phyloP scores from a whole-genome alignment of 2,329 filamentous ascomycete genomes.

The Aureobasidium mangrovei region DNA sequence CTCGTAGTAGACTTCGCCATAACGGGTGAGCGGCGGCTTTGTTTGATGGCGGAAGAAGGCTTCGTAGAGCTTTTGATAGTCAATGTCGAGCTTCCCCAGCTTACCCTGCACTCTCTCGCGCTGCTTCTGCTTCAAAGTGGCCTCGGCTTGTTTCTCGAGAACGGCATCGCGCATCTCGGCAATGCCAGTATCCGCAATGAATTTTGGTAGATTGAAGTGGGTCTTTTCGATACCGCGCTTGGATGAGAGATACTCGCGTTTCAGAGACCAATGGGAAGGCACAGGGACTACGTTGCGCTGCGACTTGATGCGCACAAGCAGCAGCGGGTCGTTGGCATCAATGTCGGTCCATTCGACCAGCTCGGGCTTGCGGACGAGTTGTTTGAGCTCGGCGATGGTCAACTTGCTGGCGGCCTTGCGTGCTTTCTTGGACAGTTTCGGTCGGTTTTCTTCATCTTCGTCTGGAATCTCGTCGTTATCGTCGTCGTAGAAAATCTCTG shows the following conservation, averaged over 20 bases:
- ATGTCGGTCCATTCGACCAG: conserved; percentile 97
- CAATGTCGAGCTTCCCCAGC: conserved; percentile 94
- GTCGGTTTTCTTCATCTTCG: conserved; percentile 63
- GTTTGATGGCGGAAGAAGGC: conserved; percentile 98
- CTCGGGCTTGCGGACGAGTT: conserved; percentile 81
- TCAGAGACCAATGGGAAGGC: conserved; percentile 87
- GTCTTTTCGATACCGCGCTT: conserved; percentile 96
- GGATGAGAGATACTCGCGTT: conserved; percentile 92
- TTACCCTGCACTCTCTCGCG: conserved; percentile 89
- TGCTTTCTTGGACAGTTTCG: conserved; percentile 88
- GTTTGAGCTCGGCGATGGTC: conserved; percentile 91
- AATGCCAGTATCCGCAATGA: conserved; percentile 96
- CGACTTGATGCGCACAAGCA: conserved; percentile 90
- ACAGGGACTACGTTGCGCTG: conserved; percentile 94
- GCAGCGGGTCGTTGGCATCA: conserved; percentile 76
- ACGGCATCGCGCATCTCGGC: conserved; percentile 96
- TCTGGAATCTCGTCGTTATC: conserved; percentile 82
- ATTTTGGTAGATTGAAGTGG: conserved; percentile 84
- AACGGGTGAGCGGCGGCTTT: conserved; percentile 86
- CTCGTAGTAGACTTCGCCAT: conserved; percentile 98
- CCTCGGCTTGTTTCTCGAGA: conserved; percentile 88
- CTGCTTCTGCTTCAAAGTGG: conserved; percentile 89
- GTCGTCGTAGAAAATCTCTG: conserved; percentile 73
- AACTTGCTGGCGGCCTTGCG: conserved; percentile 85
- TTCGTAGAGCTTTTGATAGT: conserved; percentile 96